Evolutionary conservation across 441 rosid species (phyloP).

Genomic region (Jatropha podagrica): DNA sequence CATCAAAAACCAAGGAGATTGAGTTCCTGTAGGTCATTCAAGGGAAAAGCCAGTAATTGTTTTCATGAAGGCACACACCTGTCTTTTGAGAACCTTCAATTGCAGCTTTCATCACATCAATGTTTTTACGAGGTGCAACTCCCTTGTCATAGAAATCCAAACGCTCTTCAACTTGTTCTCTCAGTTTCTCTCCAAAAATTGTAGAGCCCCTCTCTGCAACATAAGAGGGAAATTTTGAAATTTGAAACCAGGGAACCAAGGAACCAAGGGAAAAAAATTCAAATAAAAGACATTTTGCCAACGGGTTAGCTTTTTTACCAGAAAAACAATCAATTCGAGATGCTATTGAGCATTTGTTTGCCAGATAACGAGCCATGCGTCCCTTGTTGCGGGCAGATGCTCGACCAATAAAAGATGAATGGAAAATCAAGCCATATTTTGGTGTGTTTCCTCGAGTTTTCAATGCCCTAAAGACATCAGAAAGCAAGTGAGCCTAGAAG

Average conservation of each 20-base stretch:
- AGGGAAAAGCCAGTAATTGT: background rate
- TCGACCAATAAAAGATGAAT: constrained; percentile 93
- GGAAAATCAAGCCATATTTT: constrained; percentile 91
- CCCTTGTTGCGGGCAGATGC: constrained; percentile 97
- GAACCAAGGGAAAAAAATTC: background rate
- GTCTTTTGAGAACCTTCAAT: constrained; percentile 47
- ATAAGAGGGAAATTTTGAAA: background rate
- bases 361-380: constrained; percentile 91
- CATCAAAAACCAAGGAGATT: background rate
- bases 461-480: constrained; percentile 57
- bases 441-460: constrained; percentile 95
- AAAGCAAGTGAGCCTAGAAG: constrained; percentile 7
- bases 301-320: constrained; percentile 39
- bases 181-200: constrained; percentile 83
- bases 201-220: constrained; percentile 57
- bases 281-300: background rate
- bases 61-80: constrained; percentile 42
- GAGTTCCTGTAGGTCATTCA: background rate
- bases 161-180: constrained; percentile 96
- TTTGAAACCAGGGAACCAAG: background rate
- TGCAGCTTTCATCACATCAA: constrained; percentile 94
- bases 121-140: constrained; percentile 92
- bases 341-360: constrained; percentile 96
- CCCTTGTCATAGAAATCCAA: constrained; percentile 97
- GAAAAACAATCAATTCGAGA: constrained; percentile 95